These are phyloP conservation scores for Rhodosporidiobolus sp. DNA, from an alignment of 768 basidiomycete species.

Conservation along the genomic window DNA sequence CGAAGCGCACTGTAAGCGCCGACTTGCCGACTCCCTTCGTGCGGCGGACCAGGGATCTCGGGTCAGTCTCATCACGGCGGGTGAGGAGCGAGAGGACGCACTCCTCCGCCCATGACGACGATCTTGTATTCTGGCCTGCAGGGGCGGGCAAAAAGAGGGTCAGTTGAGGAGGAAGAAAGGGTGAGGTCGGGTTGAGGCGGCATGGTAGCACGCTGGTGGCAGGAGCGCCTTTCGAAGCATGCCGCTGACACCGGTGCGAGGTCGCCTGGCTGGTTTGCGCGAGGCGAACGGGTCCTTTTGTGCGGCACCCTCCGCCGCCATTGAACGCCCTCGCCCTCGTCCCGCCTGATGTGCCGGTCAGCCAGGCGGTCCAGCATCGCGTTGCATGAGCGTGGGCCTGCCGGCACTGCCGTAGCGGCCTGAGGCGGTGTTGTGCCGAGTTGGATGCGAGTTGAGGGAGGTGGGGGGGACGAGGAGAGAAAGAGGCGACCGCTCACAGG, in stretches of 20 bases:
- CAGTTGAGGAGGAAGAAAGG: not conserved
- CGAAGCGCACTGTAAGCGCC: slow-evolving; percentile 95
- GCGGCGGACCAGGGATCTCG: too few species aligned
- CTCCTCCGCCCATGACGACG: slow-evolving; percentile 25
- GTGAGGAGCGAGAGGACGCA: not conserved
- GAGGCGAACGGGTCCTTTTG: too few species aligned
- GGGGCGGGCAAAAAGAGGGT: not conserved
- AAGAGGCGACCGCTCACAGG: not conserved
- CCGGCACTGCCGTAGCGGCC: too few species aligned
- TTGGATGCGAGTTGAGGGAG: not conserved
- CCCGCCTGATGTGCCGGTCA: too few species aligned
- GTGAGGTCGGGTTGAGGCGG: not conserved
- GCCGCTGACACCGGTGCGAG: too few species aligned
- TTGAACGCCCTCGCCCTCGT: too few species aligned
- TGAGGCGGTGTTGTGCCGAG: not conserved
- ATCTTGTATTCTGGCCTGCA: slow-evolving; percentile 23
- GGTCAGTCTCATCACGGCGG: too few species aligned
- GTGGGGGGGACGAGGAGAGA: not conserved
- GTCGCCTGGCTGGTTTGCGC: too few species aligned
- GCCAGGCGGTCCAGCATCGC: too few species aligned
- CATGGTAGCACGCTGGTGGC: not conserved
- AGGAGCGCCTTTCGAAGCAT: too few species aligned
- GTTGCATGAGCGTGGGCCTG: too few species aligned
- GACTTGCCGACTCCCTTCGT: slow-evolving; percentile 68
- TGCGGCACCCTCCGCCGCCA: too few species aligned